Evolutionary conservation across 257 asterid genomes (phyloP).

Genomic region (Solanum paucissectum): DNA sequence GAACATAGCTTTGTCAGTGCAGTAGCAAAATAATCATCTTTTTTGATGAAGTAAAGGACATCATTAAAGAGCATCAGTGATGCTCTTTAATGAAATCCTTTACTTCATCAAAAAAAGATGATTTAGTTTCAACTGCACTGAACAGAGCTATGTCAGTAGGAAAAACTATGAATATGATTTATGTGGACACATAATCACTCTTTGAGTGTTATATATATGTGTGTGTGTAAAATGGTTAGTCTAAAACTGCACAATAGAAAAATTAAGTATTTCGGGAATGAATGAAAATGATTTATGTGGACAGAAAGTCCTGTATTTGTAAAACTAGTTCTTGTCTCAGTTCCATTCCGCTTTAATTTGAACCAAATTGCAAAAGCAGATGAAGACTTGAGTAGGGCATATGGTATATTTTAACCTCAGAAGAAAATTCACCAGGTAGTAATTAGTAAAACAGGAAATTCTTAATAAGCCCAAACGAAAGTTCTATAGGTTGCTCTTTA

Average conservation of each 20-base stretch:
- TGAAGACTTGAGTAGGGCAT: background rate
- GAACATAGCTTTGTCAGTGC: too few species aligned
- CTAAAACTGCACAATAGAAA: background rate
- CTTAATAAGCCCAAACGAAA: background rate
- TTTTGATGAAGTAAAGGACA: too few species aligned
- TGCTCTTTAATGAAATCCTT: too few species aligned
- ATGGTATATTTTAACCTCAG: background rate
- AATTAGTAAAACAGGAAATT: background rate
- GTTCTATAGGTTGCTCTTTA: background rate
- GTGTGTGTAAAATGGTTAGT: background rate
- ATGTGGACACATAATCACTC: background rate
- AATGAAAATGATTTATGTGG: background rate
- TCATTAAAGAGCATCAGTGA: too few species aligned
- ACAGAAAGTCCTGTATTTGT: background rate
- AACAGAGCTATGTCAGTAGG: background rate
- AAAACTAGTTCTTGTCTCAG: background rate
- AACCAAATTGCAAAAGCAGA: background rate
- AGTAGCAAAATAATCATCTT: too few species aligned
- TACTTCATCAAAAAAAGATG: too few species aligned
- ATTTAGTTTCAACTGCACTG: background rate
- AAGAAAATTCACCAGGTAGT: background rate
- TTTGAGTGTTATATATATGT: background rate
- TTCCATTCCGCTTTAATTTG: background rate
- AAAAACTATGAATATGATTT: background rate
- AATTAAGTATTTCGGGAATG: background rate